These are phyloP conservation scores for Sphaerulina musiva DNA, from an alignment of 2,329 filamentous ascomycete genomes.

Conservation along the genomic window DNA sequence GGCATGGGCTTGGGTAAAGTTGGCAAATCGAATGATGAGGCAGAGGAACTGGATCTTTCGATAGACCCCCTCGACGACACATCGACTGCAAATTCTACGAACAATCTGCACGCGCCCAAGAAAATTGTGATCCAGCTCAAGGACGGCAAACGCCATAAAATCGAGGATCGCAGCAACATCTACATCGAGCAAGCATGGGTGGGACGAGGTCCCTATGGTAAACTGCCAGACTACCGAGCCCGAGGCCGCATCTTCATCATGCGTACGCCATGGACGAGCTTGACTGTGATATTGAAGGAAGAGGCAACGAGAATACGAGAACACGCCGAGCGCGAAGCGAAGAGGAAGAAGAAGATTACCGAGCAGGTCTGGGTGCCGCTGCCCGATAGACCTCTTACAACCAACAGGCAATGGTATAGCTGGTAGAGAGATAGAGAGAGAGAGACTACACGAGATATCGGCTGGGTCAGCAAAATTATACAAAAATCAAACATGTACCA, in stretches of 20 bases:
- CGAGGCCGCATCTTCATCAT: conserved; percentile 64
- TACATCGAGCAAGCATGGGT: conserved; percentile 95
- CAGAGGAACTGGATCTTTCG: conserved; percentile 12
- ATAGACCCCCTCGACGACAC: not conserved
- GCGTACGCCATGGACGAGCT: conserved; percentile 67
- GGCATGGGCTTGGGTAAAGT: conserved; percentile 69
- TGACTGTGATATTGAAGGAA: conserved; percentile 78
- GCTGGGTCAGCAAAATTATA: no score
- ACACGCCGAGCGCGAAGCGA: conserved; percentile 69
- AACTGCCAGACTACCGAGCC: conserved; percentile 63
- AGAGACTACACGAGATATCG: not conserved
- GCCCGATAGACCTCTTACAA: conserved; percentile 75
- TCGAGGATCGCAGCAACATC: conserved; percentile 70
- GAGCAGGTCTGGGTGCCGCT: conserved; percentile 80
- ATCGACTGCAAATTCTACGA: conserved; percentile 1
- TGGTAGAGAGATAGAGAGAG: conserved; percentile 55
- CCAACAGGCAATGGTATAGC: conserved; percentile 78
- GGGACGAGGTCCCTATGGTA: conserved; percentile 61
- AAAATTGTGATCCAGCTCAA: conserved; percentile 60
- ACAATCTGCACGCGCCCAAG: not conserved
- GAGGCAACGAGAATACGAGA: conserved; percentile 82
- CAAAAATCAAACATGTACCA: no score
- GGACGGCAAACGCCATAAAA: conserved; percentile 63
- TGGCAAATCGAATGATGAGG: conserved; percentile 14
- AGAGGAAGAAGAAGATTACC: conserved; percentile 61